Evolutionary conservation across 129 eudicot genomes (phyloP), one percentile per base, ranked within the genome.

Genomic region (Flaveria linearis): DNA sequence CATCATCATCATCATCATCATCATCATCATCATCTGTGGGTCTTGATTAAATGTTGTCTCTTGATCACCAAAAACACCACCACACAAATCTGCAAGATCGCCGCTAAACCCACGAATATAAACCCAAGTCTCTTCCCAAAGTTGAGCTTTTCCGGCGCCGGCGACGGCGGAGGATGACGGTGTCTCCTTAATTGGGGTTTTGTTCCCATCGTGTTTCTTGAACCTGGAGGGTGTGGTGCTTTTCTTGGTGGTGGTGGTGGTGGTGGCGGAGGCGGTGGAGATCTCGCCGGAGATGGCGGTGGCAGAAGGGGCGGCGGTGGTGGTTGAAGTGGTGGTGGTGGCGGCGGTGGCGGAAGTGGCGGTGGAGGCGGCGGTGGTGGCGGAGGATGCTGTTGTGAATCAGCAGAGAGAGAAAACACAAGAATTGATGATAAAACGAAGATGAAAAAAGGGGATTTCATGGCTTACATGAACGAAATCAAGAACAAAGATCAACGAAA

Each of bases 61-160:
- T 63, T 79, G 78, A 79, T 62, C 14, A 79, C 30, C 78, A 79
- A 72, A 72, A 79, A 71, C 3, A 46, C 51, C 73, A 65, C 83
- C 52, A 73, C 83, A 79, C 83, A 79, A 50, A 79, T 72, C 78
- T 79, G 83, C 39, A 79, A 63, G 67, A 79, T 79, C 68, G 58
- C 78, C 1, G 68, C 83, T 16, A 79, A 49, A 39, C 83, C 83
- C 83, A 61, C 67, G 14, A 79, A 79, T 51, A 79, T 25, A 73
- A 79, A 79, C 5, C 83, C 83, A 71, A 79, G 83, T 50, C 56
- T 79, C 78, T 79, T 79, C 13, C 73, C 82, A 64, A 78, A 49
- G 26, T 71, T 71, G 18, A 62, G 58, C 5, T 62, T 79, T 65
- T 36, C 42, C 71, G n/a, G 3, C 43, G 22, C 0, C 22, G 71